Base-by-base conservation (phyloP, 495 filamentous ascomycete genomes). In the Coniosporium apollinis region DNA sequence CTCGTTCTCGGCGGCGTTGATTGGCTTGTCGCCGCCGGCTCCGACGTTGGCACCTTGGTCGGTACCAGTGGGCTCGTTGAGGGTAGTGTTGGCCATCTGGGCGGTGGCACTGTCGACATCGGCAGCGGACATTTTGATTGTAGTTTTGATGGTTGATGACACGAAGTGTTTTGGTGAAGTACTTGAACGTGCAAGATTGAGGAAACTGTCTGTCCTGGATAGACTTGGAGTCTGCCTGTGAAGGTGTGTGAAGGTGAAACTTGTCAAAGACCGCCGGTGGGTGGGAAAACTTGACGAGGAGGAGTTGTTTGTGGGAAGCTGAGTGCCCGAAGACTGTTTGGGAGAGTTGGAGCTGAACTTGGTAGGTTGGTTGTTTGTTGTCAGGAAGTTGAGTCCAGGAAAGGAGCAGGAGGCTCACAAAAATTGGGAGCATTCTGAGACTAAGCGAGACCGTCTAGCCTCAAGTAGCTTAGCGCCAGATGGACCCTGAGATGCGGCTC, bases 31-130 rank as follows among this genome's bases (percentile, higher is more conserved):
- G 41, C 52, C 53, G 35, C 51, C 52, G 22, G 50, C 39, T 5
- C 50, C 52, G 24, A 54, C 42, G 35, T 31, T 43, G 39, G 51
- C 43, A 33, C 38, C 45, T 36, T 54, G 50, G 40, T 52, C 48
- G 26, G 37, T 43, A 34, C 30, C 46, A 37, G 48, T 43, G 28
- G 54, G 54, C 58, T 67, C 63, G 54, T 68, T 55, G 60, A 82
- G 58, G 52, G 70, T 67, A 56, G 72, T 72, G 61, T 76, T 76
- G 62, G 71, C 70, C 72, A 82, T 65, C 71, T 83, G 67, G 63
- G 82, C 80, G 64, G 83, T 76, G 62, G 80, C 77, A 69, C 82
- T 79, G 55, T 83, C 70, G 62, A 81, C 72, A 43, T 55, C 49
- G 45, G 58, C 44, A 11, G 44, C 39, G 42, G 54, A 57, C 54